Percentiles rank a stretch among this genome's conserved stretches.
Conservation (phyloP, 441 rosid genomes). For the Breynia disticha region DNA sequence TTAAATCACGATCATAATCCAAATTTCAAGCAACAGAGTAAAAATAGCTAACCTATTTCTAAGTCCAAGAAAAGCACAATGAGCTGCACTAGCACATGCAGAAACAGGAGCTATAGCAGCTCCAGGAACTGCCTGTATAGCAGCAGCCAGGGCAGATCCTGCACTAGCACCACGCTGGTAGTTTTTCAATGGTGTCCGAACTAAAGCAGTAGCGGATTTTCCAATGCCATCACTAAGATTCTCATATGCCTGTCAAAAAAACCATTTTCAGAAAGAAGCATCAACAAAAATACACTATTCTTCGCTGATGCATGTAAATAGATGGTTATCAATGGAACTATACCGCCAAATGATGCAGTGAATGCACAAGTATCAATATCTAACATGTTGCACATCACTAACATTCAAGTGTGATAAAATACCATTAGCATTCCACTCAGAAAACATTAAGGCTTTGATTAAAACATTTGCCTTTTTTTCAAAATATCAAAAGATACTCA, state of each 20-base stretch:
- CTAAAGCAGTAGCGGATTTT: constrained; percentile 83
- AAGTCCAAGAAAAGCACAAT: constrained; percentile 78
- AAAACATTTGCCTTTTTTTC: no score
- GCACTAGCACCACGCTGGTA: constrained; percentile 91
- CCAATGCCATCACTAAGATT: constrained; percentile 86
- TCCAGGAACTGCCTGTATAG: constrained; percentile 75
- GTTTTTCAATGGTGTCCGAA: constrained; percentile 67
- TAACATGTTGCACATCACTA: no score
- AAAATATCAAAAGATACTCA: no score
- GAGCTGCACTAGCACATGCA: constrained; percentile 77
- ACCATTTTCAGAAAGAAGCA: no score
- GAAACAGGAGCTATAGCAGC: constrained; percentile 95
- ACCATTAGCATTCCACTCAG: no score
- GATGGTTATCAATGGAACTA: no score
- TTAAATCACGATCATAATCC: constrained; percentile 4
- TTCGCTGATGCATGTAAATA: no score
- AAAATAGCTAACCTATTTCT: constrained; percentile 60
- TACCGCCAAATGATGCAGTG: no score
- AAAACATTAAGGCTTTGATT: no score
- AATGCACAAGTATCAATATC: no score
- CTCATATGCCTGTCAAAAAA: constrained; percentile 60
- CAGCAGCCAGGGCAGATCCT: constrained; percentile 77
- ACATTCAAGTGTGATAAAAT: no score
- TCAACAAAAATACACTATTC: no score
- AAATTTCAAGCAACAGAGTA: not conserved